Percentiles rank a stretch among this genome's conserved stretches.
phyloP scores from a whole-genome alignment of 208 protist species.

The Strigomonas culicis region DNA sequence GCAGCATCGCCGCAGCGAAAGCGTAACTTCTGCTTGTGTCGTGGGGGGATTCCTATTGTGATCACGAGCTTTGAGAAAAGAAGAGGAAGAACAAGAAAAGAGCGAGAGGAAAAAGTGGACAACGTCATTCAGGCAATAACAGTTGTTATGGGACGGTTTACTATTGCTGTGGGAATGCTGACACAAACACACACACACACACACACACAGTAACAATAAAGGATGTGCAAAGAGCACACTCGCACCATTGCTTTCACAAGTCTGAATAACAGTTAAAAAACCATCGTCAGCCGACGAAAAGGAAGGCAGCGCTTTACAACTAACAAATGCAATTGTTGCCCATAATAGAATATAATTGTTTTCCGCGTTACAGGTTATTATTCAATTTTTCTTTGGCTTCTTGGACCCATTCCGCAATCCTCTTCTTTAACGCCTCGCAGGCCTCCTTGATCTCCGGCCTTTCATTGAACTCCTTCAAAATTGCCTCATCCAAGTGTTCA shows the following conservation, averaged over 20 bases:
- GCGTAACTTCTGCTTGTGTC: too few relatives aligned
- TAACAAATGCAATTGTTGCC: not conserved
- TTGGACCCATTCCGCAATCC: constrained; percentile 57
- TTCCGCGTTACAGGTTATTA: not conserved
- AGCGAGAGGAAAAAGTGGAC: not conserved
- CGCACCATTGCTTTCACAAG: not conserved
- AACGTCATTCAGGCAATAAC: not conserved
- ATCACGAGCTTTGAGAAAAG: too few relatives aligned
- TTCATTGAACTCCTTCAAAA: constrained; percentile 78
- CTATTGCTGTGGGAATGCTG: not conserved
- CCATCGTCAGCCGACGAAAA: too few relatives aligned
- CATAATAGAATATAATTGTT: constrained; percentile 3
- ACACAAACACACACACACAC: not conserved
- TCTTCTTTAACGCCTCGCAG: constrained; percentile 41
- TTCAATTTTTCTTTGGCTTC: constrained; percentile 29
- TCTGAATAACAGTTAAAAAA: not conserved
- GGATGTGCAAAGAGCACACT: too few relatives aligned
- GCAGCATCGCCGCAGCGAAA: constrained; percentile 20
- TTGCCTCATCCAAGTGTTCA: constrained; percentile 80
- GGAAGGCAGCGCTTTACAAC: too few relatives aligned
- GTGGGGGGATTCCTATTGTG: too few relatives aligned
- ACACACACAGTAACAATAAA: not conserved
- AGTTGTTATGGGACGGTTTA: not conserved
- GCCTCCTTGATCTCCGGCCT: constrained; percentile 55
- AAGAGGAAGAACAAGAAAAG: constrained; percentile 3